phyloP scores from a whole-genome alignment of 495 filamentous ascomycete species.

The Stereocaulon alpinum region DNA sequence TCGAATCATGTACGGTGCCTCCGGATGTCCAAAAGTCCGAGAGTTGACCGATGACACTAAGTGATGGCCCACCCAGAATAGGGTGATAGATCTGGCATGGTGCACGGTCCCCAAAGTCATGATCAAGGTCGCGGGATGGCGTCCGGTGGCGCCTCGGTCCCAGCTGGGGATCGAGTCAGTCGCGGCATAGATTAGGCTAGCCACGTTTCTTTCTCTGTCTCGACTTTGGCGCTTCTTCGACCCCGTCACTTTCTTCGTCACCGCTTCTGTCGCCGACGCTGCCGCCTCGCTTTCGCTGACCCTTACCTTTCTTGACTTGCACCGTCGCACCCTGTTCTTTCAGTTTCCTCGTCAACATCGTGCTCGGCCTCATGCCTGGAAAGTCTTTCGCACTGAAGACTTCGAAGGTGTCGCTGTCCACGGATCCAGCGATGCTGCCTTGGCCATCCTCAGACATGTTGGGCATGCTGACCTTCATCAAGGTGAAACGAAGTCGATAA shows the following conservation, averaged over 20 bases:
- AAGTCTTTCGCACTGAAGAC: conserved; percentile 97
- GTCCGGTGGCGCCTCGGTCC: neutral
- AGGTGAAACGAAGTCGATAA: conserved; percentile 75
- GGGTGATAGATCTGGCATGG: neutral
- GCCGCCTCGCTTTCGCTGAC: conserved; percentile 12
- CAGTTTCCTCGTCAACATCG: conserved; percentile 21
- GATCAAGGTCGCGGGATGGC: neutral
- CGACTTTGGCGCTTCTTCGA: conserved; percentile 3
- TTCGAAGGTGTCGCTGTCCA: conserved; percentile 44
- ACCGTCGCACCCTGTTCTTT: conserved; percentile 23
- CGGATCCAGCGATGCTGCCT: conserved; percentile 15
- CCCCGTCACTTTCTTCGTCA: conserved; percentile 11
- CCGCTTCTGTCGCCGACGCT: conserved; percentile 17
- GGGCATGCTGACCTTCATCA: conserved; percentile 66
- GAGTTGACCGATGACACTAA: neutral
- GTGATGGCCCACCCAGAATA: neutral
- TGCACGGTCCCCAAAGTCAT: neutral
- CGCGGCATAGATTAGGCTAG: neutral
- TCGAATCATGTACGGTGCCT: neutral
- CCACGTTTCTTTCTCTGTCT: conserved; percentile 10
- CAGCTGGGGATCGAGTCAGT: neutral
- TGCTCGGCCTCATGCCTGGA: conserved; percentile 66
- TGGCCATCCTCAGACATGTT: conserved; percentile 15
- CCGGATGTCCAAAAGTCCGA: neutral
- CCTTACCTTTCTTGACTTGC: conserved; percentile 24